phyloP scores from a whole-genome alignment of 75 land plant species.

The Chamaecyparis obtusa region DNA sequence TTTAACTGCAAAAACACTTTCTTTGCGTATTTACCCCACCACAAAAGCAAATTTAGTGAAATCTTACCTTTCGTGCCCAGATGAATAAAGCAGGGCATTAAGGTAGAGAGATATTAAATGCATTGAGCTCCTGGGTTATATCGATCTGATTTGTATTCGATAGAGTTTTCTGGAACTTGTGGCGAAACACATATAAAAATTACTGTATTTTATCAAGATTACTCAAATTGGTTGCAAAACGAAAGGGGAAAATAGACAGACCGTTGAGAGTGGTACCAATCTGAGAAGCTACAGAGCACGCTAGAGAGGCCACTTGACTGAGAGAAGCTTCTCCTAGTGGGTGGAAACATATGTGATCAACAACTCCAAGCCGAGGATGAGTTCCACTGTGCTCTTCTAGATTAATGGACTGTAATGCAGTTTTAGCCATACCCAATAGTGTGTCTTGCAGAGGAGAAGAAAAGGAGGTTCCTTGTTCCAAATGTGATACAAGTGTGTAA shows the following conservation, averaged over 20 bases:
- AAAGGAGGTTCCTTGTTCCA: conserved; percentile 19
- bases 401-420: conserved; percentile 54
- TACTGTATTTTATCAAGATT: not conserved
- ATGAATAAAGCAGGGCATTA: not conserved
- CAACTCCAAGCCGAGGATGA: conserved; percentile 88
- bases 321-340: conserved; percentile 62
- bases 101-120: not conserved
- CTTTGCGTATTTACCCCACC: no score
- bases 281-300: conserved; percentile 55
- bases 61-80: not conserved
- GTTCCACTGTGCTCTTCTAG: conserved; percentile 66
- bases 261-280: conserved; percentile 61
- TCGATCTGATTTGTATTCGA: not conserved
- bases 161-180: not conserved
- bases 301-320: conserved; percentile 58
- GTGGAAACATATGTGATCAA: conserved; percentile 79
- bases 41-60: no score
- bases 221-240: not conserved
- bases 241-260: conserved; percentile 4
- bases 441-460: conserved; percentile 46
- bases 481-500: conserved; percentile 66
- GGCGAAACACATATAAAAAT: not conserved
- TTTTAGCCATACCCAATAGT: conserved; percentile 42
- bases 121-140: not conserved
- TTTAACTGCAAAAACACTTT: no score